Base-by-base conservation (phyloP, 345 rosid genomes). In the Camelina sativa region DNA sequence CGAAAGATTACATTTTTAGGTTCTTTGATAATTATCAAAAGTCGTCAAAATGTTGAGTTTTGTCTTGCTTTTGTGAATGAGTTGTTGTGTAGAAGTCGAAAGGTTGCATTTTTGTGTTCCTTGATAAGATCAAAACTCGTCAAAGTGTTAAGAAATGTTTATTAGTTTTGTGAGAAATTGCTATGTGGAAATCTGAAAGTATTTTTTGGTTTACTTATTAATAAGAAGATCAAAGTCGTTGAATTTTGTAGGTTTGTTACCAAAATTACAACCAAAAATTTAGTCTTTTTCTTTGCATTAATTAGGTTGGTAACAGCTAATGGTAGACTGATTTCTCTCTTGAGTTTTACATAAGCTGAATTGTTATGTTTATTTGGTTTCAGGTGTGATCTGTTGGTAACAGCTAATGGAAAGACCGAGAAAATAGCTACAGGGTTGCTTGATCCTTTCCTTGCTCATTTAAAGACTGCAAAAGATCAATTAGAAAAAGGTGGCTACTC, bases 361-460 rank as follows among this genome's bases (percentile, higher is more conserved):
- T 11, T 53, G 12, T 30, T 20, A 20, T 20, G 22, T 20, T 20
- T 20, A 28, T 15, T n/a, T 63, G 3, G 6, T 44, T 48, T 43
- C 76, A 95, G 98, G 94, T 95, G 91, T 77, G 99, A 95, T 78
- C 81, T 92, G 89, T 80, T 95, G 76, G 85, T 95, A 82, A 71
- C 67, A 52, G 96, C 86, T 56, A 85, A 86, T 86, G 97, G 91
- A 53, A 92, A 89, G 83, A 83, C 84, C 5, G 89, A 90, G 83
- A 95, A 92, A 69, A 60, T 95, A 78, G 97, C 98, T 57, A 84
- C 98, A 11, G 99, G 99, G 51, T 85, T 95, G 85, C 74, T 92
- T 46, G 90, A 76, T 82, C 98, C 99, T 37, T 95, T 90, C 77
- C 92, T 90, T 62, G 84, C 97, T 75, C 98, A 95, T 69, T 83